Evolutionary conservation across 1,284 basidiomycete species (phyloP), one percentile per base, ranked within the genome.

Genomic region (Cutaneotrichosporon sp.): DNA sequence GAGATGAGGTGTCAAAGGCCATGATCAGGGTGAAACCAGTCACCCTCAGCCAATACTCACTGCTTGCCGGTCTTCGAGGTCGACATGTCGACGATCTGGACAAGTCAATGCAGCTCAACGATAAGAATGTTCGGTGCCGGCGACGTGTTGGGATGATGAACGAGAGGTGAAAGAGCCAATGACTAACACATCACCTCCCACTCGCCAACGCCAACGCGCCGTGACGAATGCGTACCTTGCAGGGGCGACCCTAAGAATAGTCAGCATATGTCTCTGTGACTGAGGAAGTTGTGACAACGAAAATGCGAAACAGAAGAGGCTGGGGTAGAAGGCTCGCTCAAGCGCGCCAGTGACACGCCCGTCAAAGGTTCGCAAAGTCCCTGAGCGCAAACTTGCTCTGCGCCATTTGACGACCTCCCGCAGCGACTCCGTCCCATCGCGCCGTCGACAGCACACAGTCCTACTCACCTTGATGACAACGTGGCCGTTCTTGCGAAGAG

Each of bases 61-160:
- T 97, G 94, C 85, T 92, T 92, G 58, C 74, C 58, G 55, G 70
- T 72, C 68, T 98, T 98, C 75, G 94, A 98, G 80, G 96, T 98
- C 62, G 93, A 97, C 94, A 98, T 98, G 72, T 92, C 91, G 68
- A 93, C 86, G 78, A 96, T 94, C 83, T 39, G 37, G 20, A 24
- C 9, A n/a, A n/a, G n/a, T n/a, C n/a, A n/a, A n/a, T n/a, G 22
- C 8, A 11, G 37, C 25, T 25, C 22, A 22, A 31, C 29, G 9
- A 31, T 97, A 97, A 90, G 94, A 98, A 64, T 94, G 94, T 69
- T 92, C 87, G 67, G 86, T 7, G 20, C 20, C 12, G 37, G 25
- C 25, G 37, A 39, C 37, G 37, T 14, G 37, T 39, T 39, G 37
- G n/a, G n/a, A n/a, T n/a, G n/a, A n/a, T n/a, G n/a, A n/a, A n/a